A percentile compares a stretch with the other conserved stretches of the same genome.
Evolutionary conservation across 2,329 filamentous ascomycete species (phyloP).

Genomic region (Phoma sp.): DNA sequence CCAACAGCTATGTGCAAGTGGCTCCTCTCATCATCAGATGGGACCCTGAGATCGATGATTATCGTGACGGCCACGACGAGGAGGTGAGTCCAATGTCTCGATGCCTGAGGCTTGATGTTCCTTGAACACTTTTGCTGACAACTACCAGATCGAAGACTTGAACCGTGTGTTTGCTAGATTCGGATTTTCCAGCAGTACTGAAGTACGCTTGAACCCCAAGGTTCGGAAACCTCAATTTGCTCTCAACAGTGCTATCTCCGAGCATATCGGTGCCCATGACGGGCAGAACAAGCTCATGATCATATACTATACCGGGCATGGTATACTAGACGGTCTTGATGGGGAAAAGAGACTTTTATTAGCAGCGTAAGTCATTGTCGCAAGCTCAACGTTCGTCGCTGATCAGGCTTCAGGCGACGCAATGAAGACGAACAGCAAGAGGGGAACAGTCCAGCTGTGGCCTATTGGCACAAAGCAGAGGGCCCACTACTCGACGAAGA

Average conservation of each 20-base stretch:
- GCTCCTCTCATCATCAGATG: constrained; percentile 37
- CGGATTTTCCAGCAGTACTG: constrained; percentile 5
- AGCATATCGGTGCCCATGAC: constrained; percentile 24
- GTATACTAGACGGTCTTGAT: constrained; percentile 5
- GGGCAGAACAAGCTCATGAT: constrained; percentile 33
- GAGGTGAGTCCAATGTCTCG: constrained; percentile 9
- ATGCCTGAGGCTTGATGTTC: too few relatives aligned
- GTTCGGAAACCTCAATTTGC: constrained; percentile 2
- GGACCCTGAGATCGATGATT: constrained; percentile 28
- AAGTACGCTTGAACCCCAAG: not conserved
- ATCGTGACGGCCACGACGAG: constrained; percentile 17
- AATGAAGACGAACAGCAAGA: too few relatives aligned
- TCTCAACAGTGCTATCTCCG: constrained; percentile 19
- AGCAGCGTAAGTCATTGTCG: constrained; percentile 21
- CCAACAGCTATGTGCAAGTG: constrained; percentile 33
- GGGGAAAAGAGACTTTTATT: constrained; percentile 14
- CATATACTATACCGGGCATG: constrained; percentile 44
- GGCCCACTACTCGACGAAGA: constrained; percentile 9
- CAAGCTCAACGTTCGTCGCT: not conserved
- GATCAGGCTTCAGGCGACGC: too few relatives aligned
- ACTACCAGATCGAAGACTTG: constrained; percentile 9
- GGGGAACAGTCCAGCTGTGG: not conserved
- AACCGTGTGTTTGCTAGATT: constrained; percentile 13
- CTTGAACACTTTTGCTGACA: not conserved
- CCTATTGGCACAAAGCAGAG: constrained; percentile 31